A percentile compares a stretch with the other conserved stretches of the same genome.
Conservation (phyloP, 495 filamentous ascomycete species). For the Oidiodendron maius region DNA sequence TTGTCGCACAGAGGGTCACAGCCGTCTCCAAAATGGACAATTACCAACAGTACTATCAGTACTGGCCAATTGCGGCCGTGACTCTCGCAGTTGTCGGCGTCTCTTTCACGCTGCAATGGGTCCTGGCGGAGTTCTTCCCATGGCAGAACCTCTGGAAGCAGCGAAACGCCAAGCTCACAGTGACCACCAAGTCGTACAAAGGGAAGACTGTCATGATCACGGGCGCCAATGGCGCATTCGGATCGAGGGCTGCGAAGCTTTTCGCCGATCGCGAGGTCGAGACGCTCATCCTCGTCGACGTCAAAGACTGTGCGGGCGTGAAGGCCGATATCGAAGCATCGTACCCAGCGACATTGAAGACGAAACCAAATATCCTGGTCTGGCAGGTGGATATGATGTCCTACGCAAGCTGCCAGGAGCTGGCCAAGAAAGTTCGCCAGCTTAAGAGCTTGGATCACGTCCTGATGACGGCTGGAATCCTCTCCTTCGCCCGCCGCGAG, state of each 20-base stretch:
- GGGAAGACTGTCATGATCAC: slow-evolving; percentile 23
- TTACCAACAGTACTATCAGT: too few species aligned
- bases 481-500: slow-evolving; percentile 20
- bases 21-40: too few species aligned
- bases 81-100: too few species aligned
- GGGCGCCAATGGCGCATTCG: slow-evolving; percentile 24
- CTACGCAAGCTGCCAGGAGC: slow-evolving; percentile 11
- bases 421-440: slow-evolving; percentile 6
- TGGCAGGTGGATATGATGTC: slow-evolving; percentile 25
- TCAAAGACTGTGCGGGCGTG: slow-evolving; percentile 16
- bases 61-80: too few species aligned
- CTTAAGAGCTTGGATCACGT: slow-evolving; percentile 20
- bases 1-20: too few species aligned
- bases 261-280: slow-evolving; percentile 19
- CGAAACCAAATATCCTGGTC: slow-evolving; percentile 16
- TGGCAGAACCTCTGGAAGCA: slow-evolving; percentile 13
- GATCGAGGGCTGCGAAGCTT: slow-evolving; percentile 22
- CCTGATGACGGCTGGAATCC: slow-evolving; percentile 21
- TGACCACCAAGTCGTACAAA: slow-evolving; percentile 18
- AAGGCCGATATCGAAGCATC: slow-evolving; percentile 18
- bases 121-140: slow-evolving; percentile 21
- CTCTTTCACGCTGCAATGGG: slow-evolving; percentile 11
- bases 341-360: slow-evolving; percentile 4
- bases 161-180: slow-evolving; percentile 14
- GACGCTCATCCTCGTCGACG: slow-evolving; percentile 22